Base-by-base conservation (phyloP, 805 yeast species). In the Candida argentea region DNA sequence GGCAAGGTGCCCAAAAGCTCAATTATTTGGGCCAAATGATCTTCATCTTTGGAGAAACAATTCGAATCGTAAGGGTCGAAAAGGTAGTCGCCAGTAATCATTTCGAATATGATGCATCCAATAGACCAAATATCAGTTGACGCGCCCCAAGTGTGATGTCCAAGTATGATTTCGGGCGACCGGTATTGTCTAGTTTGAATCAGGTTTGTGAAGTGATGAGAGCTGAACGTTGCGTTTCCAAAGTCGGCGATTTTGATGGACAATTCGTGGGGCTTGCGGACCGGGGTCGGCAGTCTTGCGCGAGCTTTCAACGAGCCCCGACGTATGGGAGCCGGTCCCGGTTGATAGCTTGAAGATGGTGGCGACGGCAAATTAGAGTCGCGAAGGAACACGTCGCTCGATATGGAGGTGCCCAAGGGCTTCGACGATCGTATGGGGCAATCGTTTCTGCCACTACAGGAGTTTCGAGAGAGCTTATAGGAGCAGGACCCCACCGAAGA, bases 141-240 rank as follows among this genome's bases (percentile, higher is more conserved):
- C 16, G 76, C 68, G 6, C 81, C 82, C 79, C 80, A 75, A 4
- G 36, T 28, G 29, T 57, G 53, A 21, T 65, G 62, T 29, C 46
- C 48, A 31, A 55, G 41, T 9, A 39, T 37, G 33, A 39, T 39
- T 20, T 89, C 98, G 1, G 97, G 97, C 0, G 95, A 73, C 25
- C 98, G 65, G 52, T 86, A 86, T 50, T 86, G 95, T 25, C 96
- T 66, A 1, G 96, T 86, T 54, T 86, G 95, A 36, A 86, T 83
- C 37, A 84, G 87, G 50, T 84, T 74, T 4, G 95, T 82, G 53
- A 80, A 84, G 49, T 86, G 95, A 28, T 71, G 71, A 45, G 73
- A 68, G 4, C 69, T 64, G 76, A 84, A 83, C 39, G 95, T 84
- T 1, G 94, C 93, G 48, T 87, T 86, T 21, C 96, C 96, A 33